phyloP scores from a whole-genome alignment of 192 early-diverging fungal species.

The Rhizophagus clarus region DNA sequence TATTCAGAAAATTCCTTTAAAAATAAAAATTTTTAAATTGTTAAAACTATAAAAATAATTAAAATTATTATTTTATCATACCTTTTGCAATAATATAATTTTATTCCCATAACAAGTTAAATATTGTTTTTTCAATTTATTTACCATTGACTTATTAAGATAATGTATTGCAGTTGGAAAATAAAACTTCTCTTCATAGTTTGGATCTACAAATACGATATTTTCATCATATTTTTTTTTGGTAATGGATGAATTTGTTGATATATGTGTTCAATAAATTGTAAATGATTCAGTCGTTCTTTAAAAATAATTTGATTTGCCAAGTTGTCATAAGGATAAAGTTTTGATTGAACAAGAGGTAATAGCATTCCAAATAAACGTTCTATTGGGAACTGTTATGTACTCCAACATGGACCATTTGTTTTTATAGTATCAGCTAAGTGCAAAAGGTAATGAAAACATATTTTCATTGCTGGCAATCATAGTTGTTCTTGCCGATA shows the following conservation, averaged over 20 bases:
- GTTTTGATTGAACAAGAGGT: not conserved
- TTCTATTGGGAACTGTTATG: slow-evolving; percentile 1
- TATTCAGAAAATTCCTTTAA: not conserved
- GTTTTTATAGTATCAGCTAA: slow-evolving; percentile 1
- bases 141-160: not conserved
- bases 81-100: not conserved
- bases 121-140: slow-evolving; percentile 1
- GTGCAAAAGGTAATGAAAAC: slow-evolving; percentile 1
- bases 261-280: not conserved
- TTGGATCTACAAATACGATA: not conserved
- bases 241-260: not conserved
- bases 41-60: too few relatives aligned
- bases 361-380: not conserved
- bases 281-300: slow-evolving; percentile 12
- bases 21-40: too few relatives aligned
- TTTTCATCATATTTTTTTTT: not conserved
- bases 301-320: not conserved
- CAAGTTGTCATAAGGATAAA: slow-evolving; percentile 3
- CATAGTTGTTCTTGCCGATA: not conserved
- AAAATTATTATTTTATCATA: not conserved
- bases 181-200: not conserved
- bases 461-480: slow-evolving; percentile 1
- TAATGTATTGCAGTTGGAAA: slow-evolving; percentile 6
- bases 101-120: not conserved
- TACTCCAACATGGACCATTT: slow-evolving; percentile 1